Conservation (phyloP, 225 moss, liverwort and hornwort genomes). For the Lunularia cruciata region DNA sequence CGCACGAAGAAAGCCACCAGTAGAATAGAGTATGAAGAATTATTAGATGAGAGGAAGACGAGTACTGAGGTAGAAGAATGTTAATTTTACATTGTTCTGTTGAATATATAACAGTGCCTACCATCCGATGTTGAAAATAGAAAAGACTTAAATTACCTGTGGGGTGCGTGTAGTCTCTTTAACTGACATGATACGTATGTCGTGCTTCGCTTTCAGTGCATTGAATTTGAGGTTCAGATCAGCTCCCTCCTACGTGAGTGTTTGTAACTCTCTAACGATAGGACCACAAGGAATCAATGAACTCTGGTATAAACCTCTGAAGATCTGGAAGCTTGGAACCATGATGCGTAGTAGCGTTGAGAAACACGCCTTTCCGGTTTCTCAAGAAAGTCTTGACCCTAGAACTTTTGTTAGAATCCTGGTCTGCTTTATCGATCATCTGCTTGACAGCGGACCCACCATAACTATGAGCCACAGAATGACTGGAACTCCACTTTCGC, state of each 20-base stretch:
- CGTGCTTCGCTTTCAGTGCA: background rate
- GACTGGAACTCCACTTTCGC: background rate
- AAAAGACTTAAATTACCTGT: too few relatives aligned
- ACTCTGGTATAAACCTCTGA: background rate
- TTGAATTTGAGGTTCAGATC: background rate
- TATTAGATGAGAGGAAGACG: too few relatives aligned
- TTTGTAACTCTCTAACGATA: background rate
- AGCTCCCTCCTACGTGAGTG: background rate
- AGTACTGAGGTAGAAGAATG: too few relatives aligned
- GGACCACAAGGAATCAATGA: background rate
- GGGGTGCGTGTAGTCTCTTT: background rate
- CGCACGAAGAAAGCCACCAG: too few relatives aligned
- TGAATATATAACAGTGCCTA: too few relatives aligned
- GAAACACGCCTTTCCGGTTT: background rate
- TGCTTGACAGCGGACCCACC: background rate
- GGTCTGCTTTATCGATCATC: background rate
- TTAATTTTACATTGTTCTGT: too few relatives aligned
- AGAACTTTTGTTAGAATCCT: background rate
- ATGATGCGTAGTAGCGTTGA: background rate
- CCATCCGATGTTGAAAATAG: too few relatives aligned
- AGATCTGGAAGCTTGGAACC: background rate
- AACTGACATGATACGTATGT: background rate
- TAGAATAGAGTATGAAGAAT: too few relatives aligned
- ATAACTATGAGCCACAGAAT: conserved; percentile 1
- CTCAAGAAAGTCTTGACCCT: background rate